These are phyloP conservation scores for Nematocida parisii DNA, from an alignment of 371 early-diverging fungal species.

Conservation along the genomic window DNA sequence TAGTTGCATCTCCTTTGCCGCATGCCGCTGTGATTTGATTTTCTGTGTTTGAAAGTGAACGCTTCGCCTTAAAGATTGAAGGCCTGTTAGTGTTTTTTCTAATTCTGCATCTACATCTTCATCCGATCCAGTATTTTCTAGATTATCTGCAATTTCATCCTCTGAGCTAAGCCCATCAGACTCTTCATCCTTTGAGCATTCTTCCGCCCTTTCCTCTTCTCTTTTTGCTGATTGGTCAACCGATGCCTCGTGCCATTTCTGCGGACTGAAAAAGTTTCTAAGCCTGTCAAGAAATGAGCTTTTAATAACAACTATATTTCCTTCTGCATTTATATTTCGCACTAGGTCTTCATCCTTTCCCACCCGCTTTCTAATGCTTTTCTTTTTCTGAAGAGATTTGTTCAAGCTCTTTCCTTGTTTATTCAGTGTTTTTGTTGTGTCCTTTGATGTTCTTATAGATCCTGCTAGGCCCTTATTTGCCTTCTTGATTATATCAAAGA, in stretches of 20 bases:
- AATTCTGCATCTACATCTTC: constrained; percentile 33
- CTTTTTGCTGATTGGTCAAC: constrained; percentile 12
- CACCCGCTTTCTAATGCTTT: constrained; percentile 30
- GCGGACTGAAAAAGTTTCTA: constrained; percentile 6
- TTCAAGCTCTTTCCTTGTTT: constrained; percentile 19
- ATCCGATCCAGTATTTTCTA: constrained; percentile 28
- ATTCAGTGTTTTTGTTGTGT: constrained; percentile 41
- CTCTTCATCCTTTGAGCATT: background rate
- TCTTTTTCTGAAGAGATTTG: constrained; percentile 25
- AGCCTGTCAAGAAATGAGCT: constrained; percentile 34
- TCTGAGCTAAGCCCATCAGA: background rate
- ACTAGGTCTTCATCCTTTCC: constrained; percentile 6
- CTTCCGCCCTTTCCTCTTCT: constrained; percentile 2
- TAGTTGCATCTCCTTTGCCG: constrained; percentile 46
- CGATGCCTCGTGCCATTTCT: background rate
- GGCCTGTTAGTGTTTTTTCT: constrained; percentile 53
- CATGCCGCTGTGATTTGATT: constrained; percentile 50
- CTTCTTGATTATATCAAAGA: constrained; percentile 19
- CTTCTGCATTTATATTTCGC: constrained; percentile 16
- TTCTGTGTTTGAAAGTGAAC: constrained; percentile 43
- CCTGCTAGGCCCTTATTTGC: constrained; percentile 45
- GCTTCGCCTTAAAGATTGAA: constrained; percentile 24
- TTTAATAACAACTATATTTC: constrained; percentile 10
- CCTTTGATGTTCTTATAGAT: constrained; percentile 31
- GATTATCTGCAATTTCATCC: constrained; percentile 1